Conservation (phyloP, 1,284 basidiomycete species). For the Sporisorium exsertum region DNA sequence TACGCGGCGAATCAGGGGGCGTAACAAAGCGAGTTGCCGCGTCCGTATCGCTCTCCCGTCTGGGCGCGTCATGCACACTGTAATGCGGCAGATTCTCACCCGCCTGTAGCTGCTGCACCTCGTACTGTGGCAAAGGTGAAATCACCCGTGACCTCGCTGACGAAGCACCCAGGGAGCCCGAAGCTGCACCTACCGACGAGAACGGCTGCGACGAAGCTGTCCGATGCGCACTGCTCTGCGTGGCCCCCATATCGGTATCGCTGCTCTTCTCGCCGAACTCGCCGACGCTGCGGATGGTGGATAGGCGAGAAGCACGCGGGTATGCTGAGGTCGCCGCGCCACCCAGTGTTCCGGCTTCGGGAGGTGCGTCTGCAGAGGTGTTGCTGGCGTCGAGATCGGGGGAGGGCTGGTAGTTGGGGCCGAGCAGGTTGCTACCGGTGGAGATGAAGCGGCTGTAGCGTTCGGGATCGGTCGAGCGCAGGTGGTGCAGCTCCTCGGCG, state of each 20-base stretch:
- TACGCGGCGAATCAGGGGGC: constrained; percentile 27
- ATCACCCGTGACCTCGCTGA: constrained; percentile 9
- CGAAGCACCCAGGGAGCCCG: constrained; percentile 18
- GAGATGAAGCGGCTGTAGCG: constrained; percentile 57
- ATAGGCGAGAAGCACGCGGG: constrained; percentile 29
- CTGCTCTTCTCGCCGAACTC: constrained; percentile 55
- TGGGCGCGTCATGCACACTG: constrained; percentile 17
- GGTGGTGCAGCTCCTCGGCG: constrained; percentile 28
- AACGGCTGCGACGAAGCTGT: constrained; percentile 2
- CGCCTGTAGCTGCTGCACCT: constrained; percentile 15
- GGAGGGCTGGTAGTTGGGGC: constrained; percentile 40
- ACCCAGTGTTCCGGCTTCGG: constrained; percentile 1
- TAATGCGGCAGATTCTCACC: constrained; percentile 32
- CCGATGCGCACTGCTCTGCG: constrained; percentile 7
- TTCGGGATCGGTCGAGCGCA: constrained; percentile 34
- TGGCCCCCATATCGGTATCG: constrained; percentile 9
- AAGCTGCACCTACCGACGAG: constrained; percentile 1
- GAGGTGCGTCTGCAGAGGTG: not conserved
- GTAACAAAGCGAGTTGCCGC: constrained; percentile 27
- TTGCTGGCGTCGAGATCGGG: constrained; percentile 15
- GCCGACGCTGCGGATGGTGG: constrained; percentile 55
- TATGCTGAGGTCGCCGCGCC: constrained; percentile 1
- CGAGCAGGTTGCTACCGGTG: constrained; percentile 44
- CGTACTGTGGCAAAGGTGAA: constrained; percentile 36
- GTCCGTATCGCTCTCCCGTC: constrained; percentile 9